These are phyloP conservation scores for Pascua sp. DNA, from an alignment of 1,284 basidiomycete species.

Conservation along the genomic window DNA sequence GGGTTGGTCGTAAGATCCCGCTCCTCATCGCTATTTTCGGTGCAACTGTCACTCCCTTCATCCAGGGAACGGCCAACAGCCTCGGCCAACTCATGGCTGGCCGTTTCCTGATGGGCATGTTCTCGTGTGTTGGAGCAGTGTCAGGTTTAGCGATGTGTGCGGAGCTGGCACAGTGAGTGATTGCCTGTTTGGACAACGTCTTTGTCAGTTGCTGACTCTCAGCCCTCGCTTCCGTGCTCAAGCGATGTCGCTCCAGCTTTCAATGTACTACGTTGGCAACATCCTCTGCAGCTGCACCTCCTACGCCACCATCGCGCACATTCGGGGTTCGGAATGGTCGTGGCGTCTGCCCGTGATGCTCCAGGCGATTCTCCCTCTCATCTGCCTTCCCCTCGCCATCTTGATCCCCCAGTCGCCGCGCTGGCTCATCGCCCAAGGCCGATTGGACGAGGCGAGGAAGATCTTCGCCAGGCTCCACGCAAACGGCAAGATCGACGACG, in stretches of 20 bases:
- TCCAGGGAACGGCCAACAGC: conserved; percentile 3
- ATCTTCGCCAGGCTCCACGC: conserved; percentile 34
- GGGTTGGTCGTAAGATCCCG: conserved; percentile 11
- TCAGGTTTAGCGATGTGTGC: conserved; percentile 10
- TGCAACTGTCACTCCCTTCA: conserved; percentile 8
- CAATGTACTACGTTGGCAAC: conserved; percentile 9
- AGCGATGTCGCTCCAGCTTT: conserved; percentile 11
- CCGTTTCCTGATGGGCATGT: conserved; percentile 9
- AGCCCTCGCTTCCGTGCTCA: conserved; percentile 9
- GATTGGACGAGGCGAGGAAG: conserved; percentile 28
- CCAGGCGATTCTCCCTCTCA: conserved; percentile 61
- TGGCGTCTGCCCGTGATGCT: conserved; percentile 32
- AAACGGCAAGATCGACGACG: conserved; percentile 22
- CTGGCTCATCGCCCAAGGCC: conserved; percentile 58
- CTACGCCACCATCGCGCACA: conserved; percentile 4
- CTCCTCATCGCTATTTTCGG: conserved; percentile 9
- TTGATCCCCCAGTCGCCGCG: conserved; percentile 66
- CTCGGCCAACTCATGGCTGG: conserved; percentile 7
- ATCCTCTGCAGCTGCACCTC: conserved; percentile 7
- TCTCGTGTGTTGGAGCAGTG: conserved; percentile 4
- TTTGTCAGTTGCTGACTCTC: too few species aligned
- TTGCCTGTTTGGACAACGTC: too few species aligned
- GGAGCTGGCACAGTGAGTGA: conserved; percentile 5
- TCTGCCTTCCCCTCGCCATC: conserved; percentile 58
- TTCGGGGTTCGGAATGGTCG: conserved; percentile 1